Evolutionary conservation across 257 asterid species (phyloP).

Genomic region (Perilla frutescens): DNA sequence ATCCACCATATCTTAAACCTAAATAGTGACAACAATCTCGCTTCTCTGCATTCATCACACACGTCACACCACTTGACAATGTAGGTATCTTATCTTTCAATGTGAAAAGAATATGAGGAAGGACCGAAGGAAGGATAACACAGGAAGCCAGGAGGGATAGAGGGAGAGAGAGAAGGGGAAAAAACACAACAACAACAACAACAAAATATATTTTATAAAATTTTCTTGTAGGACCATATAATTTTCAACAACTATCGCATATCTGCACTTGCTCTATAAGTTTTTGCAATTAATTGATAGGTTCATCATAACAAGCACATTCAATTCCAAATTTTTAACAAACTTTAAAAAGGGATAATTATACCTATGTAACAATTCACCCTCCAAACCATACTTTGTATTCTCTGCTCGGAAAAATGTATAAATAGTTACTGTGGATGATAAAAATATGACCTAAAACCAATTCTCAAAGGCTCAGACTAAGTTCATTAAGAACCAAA

Average conservation of each 20-base stretch:
- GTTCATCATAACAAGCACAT: background rate
- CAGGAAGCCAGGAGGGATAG: background rate
- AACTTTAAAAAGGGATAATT: background rate
- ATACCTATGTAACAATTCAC: background rate
- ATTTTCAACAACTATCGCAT: background rate
- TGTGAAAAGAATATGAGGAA: background rate
- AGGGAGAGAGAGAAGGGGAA: too few relatives aligned
- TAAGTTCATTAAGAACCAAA: slow-evolving; percentile 1
- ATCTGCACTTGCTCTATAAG: background rate
- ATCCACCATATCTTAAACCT: slow-evolving; percentile 64
- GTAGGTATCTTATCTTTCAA: too few relatives aligned
- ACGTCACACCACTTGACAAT: slow-evolving; percentile 10
- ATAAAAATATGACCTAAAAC: background rate
- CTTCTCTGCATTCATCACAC: slow-evolving; percentile 44
- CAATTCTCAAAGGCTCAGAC: background rate
- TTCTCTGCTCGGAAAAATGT: too few relatives aligned
- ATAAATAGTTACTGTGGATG: too few relatives aligned
- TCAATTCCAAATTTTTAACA: background rate
- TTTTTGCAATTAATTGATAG: background rate
- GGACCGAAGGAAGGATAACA: background rate
- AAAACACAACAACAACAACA: too few relatives aligned
- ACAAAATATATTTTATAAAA: too few relatives aligned
- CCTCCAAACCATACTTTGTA: too few relatives aligned
- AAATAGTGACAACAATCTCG: slow-evolving; percentile 51
- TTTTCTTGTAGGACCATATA: background rate